Conservation (phyloP, 495 filamentous ascomycete genomes). For the Patellaria atrata region DNA sequence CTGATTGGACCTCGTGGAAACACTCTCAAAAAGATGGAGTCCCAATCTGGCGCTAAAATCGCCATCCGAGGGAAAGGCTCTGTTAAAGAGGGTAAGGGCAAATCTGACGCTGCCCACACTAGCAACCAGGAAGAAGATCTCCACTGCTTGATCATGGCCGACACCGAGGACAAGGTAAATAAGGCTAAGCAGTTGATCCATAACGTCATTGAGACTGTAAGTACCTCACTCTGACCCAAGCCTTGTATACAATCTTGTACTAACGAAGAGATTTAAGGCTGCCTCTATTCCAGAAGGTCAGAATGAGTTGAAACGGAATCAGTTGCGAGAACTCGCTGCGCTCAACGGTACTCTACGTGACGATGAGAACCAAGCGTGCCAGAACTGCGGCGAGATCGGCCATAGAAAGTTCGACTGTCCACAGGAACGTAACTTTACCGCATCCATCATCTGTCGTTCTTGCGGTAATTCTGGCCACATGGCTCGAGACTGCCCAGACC, state of each 20-base stretch:
- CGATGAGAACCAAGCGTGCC: constrained; percentile 97
- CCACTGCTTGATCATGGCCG: constrained; percentile 97
- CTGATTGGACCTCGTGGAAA: constrained; percentile 99
- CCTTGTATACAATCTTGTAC: constrained; percentile 1
- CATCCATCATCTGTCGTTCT: constrained; percentile 97
- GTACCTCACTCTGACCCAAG: constrained; percentile 21
- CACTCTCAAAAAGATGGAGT: constrained; percentile 98
- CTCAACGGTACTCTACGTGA: constrained; percentile 97
- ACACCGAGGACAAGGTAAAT: constrained; percentile 96
- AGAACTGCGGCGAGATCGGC: constrained; percentile 98
- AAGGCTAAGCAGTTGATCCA: constrained; percentile 95
- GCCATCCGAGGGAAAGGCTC: constrained; percentile 98
- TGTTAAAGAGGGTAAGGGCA: constrained; percentile 98
- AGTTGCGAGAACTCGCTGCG: constrained; percentile 90
- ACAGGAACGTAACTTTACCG: constrained; percentile 92
- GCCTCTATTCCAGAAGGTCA: constrained; percentile 96
- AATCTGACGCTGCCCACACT: constrained; percentile 94
- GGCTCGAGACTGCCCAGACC: constrained; percentile 86
- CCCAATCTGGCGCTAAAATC: constrained; percentile 93
- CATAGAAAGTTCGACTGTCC: constrained; percentile 99
- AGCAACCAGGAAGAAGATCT: constrained; percentile 99
- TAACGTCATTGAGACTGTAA: constrained; percentile 92
- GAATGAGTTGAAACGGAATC: constrained; percentile 95
- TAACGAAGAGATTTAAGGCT: constrained; percentile 41
- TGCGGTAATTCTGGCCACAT: constrained; percentile 93